Base-by-base conservation (phyloP, 2,329 filamentous ascomycete genomes). In the Colletotrichum lentis region DNA sequence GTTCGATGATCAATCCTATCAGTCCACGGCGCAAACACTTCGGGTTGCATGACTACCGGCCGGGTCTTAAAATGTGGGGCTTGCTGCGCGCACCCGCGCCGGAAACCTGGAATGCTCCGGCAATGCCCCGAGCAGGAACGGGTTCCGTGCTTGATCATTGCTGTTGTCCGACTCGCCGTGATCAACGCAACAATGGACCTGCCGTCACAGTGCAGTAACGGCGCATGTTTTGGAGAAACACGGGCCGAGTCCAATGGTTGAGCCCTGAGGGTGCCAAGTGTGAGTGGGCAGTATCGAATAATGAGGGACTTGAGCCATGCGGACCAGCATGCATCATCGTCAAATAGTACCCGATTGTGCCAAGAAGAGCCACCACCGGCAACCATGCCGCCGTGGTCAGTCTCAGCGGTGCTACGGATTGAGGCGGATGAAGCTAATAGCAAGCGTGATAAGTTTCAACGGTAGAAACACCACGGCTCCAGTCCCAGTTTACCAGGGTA, bases 61-160 rank as follows among this genome's bases (percentile, higher is more conserved):
- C 65, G 60, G 49, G 54, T 61, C 54, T 67, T 67, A 67, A 64
- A 64, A 64, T 43, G 49, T 67, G 65, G 65, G 64, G 61, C 65
- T 59, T 43, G 54, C 54, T 47, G 65, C 46, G 65, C 46, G 54
- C 65, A 54, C 31, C 52, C 31, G 52, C 35, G 27, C 35, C 31
- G 54, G 49, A 39, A 27, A 31, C n/a, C 20, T 53, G 53, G 24
- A 31, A 39, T 59, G 53, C 35, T 57, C 64, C 64, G 64, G 49
- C 43, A 47, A 57, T 67, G 64, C 64, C 58, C 60, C 64, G 58
- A 53, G 20, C 43, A 50, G 52, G 47, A 27, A 47, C 37, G 47
- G 27, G 24, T 50, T 16, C 39, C 41, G 54, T 64, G 46, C 37
- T 64, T 64, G 46, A 57, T 58, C 44, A 41, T 55, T 37, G 35